These are phyloP conservation scores for Nicotiana noctiflora DNA, from an alignment of 257 asterid genomes.

Conservation along the genomic window DNA sequence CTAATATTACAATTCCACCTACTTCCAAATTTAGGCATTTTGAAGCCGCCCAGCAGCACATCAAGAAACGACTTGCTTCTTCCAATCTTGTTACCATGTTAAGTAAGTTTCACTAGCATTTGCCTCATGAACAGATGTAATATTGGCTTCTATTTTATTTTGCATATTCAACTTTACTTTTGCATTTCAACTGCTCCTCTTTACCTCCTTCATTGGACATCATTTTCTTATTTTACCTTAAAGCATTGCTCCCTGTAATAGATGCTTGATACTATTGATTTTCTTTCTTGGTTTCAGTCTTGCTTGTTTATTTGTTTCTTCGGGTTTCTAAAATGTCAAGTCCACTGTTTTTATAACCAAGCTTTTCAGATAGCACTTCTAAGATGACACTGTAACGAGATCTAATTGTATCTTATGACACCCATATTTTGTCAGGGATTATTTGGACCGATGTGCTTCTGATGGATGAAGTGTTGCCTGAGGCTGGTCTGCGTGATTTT, in stretches of 20 bases:
- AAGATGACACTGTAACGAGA: neutral
- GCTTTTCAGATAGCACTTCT: neutral
- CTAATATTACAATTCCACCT: neutral
- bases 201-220: neutral
- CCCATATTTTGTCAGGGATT: conserved; percentile 39
- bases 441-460: conserved; percentile 78
- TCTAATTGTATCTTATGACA: conserved; percentile 3
- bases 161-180: neutral
- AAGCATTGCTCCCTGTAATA: neutral
- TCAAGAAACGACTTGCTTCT: conserved; percentile 49
- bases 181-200: neutral
- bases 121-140: conserved; percentile 6
- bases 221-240: neutral
- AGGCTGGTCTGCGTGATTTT: conserved; percentile 60
- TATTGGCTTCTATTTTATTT: neutral
- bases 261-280: neutral
- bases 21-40: conserved; percentile 53
- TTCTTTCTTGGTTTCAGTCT: neutral
- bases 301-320: conserved; percentile 2
- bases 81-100: conserved; percentile 57
- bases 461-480: conserved; percentile 91
- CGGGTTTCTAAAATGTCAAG: neutral
- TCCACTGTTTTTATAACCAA: neutral
- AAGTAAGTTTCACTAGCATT: conserved; percentile 47
- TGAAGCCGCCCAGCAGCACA: conserved; percentile 60